phyloP scores from a whole-genome alignment of 371 early-diverging fungal genomes.

The Sporodiniella umbellata region DNA sequence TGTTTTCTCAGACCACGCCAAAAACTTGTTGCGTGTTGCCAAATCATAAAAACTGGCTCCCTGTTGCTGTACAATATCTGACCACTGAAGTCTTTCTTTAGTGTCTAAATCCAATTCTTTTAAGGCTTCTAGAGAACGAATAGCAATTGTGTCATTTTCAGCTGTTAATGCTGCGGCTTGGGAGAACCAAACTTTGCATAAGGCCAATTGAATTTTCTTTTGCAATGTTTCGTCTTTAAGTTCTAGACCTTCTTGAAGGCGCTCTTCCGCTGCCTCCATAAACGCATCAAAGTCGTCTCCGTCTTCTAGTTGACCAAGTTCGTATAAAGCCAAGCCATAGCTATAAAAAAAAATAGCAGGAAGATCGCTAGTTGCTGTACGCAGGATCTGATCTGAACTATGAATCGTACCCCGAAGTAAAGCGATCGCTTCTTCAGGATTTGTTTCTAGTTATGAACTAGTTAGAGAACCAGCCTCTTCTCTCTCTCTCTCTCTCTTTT shows the following conservation, averaged over 20 bases:
- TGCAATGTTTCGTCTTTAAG: conserved; percentile 8
- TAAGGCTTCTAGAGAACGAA: conserved; percentile 20
- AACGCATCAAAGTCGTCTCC: conserved; percentile 44
- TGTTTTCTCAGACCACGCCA: conserved; percentile 30
- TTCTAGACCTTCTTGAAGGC: conserved; percentile 27
- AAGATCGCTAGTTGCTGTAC: conserved; percentile 33
- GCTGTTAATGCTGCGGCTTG: conserved; percentile 34
- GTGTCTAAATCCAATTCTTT: conserved; percentile 8
- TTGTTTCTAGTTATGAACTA: conserved; percentile 11
- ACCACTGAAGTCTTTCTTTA: conserved; percentile 23
- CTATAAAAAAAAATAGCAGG: conserved; percentile 51
- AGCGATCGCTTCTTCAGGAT: conserved; percentile 29
- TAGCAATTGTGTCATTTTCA: too few species aligned
- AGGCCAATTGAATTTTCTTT: conserved; percentile 26
- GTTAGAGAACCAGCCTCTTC: too few species aligned
- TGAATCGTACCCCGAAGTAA: conserved; percentile 59
- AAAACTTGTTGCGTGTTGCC: conserved; percentile 23
- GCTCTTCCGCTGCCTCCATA: conserved; percentile 45
- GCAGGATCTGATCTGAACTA: conserved; percentile 58
- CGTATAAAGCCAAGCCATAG: conserved; percentile 57
- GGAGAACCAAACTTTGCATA: conserved; percentile 39
- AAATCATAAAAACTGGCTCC: conserved; percentile 25
- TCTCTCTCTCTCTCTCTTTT: too few species aligned
- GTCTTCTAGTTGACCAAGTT: conserved; percentile 40
- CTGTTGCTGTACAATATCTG: conserved; percentile 30